phyloP scores from a whole-genome alignment of 805 yeast genomes.

The Yamadazyma tumulicola region DNA sequence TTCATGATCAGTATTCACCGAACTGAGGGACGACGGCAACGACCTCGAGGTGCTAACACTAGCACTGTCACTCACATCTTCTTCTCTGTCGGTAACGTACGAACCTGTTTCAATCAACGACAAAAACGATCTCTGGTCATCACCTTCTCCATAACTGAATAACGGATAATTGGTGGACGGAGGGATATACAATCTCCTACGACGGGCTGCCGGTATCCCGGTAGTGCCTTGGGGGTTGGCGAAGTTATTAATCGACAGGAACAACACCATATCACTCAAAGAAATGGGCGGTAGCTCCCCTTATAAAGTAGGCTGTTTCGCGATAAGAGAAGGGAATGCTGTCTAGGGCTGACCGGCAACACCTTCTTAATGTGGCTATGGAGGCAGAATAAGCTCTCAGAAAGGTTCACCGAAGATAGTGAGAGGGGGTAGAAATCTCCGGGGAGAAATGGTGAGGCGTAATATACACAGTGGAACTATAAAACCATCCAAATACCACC shows the following conservation, averaged over 20 bases:
- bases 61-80: constrained; percentile 35
- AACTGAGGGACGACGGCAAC: constrained; percentile 37
- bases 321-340: no score
- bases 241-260: constrained; percentile 35
- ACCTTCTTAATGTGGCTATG: no score
- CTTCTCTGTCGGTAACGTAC: constrained; percentile 22
- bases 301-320: no score
- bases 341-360: no score
- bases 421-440: no score
- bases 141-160: constrained; percentile 41
- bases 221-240: constrained; percentile 36
- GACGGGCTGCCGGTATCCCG: constrained; percentile 31
- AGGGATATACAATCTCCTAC: constrained; percentile 41
- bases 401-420: no score
- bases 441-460: no score
- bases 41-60: constrained; percentile 40
- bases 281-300: no score
- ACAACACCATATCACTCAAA: constrained; percentile 47
- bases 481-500: constrained; percentile 79
- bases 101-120: constrained; percentile 36
- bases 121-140: constrained; percentile 42
- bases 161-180: constrained; percentile 43
- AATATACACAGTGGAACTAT: no score
- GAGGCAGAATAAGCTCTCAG: no score
- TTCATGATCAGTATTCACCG: constrained; percentile 36